Evolutionary conservation across 192 early-diverging fungal genomes (phyloP).

Genomic region (Coemansia sp.): DNA sequence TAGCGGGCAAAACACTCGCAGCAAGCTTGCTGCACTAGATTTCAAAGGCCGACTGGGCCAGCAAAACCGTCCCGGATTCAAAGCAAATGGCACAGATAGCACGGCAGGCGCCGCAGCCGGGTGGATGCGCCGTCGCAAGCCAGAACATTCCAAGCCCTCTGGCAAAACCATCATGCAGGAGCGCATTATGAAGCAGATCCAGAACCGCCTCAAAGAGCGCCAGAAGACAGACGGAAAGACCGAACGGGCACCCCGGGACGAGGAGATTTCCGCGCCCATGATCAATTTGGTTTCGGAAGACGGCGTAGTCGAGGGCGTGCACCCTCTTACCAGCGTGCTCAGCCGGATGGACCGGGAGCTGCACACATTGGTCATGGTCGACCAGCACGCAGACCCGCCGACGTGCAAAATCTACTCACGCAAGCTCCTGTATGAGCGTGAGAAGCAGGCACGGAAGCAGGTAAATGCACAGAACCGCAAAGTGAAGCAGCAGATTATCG

Average conservation of each 20-base stretch:
- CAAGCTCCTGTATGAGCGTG: conserved; percentile 37
- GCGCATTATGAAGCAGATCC: not conserved
- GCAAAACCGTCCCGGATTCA: not conserved
- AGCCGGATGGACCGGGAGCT: conserved; percentile 20
- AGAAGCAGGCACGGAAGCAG: conserved; percentile 24
- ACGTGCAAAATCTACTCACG: conserved; percentile 38
- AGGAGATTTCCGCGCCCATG: conserved; percentile 31
- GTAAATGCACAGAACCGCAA: conserved; percentile 3
- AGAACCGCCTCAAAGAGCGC: not conserved
- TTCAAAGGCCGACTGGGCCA: not conserved
- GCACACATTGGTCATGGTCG: conserved; percentile 27
- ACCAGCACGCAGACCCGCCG: conserved; percentile 17
- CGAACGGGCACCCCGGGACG: conserved; percentile 26
- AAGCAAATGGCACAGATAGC: too few relatives aligned
- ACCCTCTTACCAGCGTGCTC: conserved; percentile 15
- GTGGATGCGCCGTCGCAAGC: not conserved
- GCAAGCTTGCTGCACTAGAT: not conserved
- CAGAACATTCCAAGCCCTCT: too few relatives aligned
- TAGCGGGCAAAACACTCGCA: not conserved
- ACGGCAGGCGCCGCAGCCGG: too few relatives aligned
- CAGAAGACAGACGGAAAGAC: not conserved
- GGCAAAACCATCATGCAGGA: too few relatives aligned
- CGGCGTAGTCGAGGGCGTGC: conserved; percentile 16
- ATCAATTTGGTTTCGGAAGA: conserved; percentile 23
- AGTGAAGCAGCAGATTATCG: conserved; percentile 18